phyloP scores from a whole-genome alignment of 2,329 filamentous ascomycete genomes.

The Arthroderma uncinatum region DNA sequence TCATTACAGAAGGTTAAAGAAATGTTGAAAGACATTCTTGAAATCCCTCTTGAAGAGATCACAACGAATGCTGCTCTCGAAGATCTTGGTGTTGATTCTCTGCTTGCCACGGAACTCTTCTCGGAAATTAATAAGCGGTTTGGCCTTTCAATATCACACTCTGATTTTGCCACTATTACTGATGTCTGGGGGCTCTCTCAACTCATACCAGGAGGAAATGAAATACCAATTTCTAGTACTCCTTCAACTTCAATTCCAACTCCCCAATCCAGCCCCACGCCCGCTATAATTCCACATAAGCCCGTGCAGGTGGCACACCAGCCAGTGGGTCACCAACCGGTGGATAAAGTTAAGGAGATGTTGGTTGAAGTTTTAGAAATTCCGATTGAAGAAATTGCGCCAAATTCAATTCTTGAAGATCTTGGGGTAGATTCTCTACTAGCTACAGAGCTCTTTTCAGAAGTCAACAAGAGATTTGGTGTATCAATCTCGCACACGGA shows the following conservation, averaged over 20 bases:
- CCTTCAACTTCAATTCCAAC: background rate
- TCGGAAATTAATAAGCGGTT: background rate
- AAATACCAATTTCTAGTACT: background rate
- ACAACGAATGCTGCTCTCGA: background rate
- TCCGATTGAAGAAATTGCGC: background rate
- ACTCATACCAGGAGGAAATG: background rate
- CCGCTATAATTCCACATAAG: background rate
- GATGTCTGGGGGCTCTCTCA: background rate
- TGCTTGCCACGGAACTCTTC: background rate
- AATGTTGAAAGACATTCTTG: background rate
- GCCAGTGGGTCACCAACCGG: background rate
- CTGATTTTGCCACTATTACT: background rate
- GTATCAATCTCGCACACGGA: background rate
- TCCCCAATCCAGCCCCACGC: background rate
- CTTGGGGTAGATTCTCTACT: background rate
- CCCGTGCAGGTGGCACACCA: background rate
- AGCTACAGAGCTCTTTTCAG: constrained; percentile 6
- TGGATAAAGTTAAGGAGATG: constrained; percentile 1
- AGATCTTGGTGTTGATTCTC: background rate
- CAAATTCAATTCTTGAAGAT: background rate
- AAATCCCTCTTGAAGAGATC: background rate
- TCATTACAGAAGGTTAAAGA: background rate
- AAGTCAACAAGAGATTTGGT: background rate
- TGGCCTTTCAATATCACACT: background rate
- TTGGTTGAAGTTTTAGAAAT: background rate